Evolutionary conservation across 176 grass and related monocot genomes (phyloP), one percentile per base, ranked within the genome.

Genomic region (Musa acuminata): DNA sequence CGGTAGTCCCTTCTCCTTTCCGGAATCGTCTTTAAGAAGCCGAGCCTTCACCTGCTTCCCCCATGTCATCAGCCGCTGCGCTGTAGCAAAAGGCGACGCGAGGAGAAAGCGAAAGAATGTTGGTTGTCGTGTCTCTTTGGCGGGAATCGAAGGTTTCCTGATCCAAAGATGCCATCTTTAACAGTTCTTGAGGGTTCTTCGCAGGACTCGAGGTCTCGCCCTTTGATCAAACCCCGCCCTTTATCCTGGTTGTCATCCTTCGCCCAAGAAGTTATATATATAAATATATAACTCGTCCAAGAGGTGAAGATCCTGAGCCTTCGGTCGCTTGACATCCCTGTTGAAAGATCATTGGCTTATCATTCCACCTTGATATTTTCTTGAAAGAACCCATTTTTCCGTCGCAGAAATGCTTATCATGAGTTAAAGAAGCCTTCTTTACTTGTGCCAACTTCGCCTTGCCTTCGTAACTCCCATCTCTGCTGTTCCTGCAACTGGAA

Each of bases 21-120:
- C 3, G 66, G 66, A 69, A 69, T 69, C 66, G 29, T 50, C 67
- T 70, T 50, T 20, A 51, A 69, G 67, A 70, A 65, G 24, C 43
- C 8, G 35, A 4, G 35, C 35, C 35, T 43, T 70, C 48, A 8
- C 9, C 43, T 11, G 17, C 67, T 11, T 43, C 67, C 48, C 20
- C 20, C 4, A 0, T 70, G 48, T 50, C 67, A 51, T 51, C 43
- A 3, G 21, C 67, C 11, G 35, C 67, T 9, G 14, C 10, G 16
- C 16, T 49, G 13, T 48, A 51, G 72, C 16, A 71, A 20, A 70
- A 70, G 43, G 13, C 14, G 67, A 22, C 68, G 48, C 6, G 43
- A 20, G 22, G 71, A 25, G 70, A 53, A 72, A 53, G 70, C 3
- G 22, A 60, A 75, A 49, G 53, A 75, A 62, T 75, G 27, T 48